A percentile compares a stretch with the other conserved stretches of the same genome.
phyloP scores from a whole-genome alignment of 306 rosid species.

The Malus asiatica region DNA sequence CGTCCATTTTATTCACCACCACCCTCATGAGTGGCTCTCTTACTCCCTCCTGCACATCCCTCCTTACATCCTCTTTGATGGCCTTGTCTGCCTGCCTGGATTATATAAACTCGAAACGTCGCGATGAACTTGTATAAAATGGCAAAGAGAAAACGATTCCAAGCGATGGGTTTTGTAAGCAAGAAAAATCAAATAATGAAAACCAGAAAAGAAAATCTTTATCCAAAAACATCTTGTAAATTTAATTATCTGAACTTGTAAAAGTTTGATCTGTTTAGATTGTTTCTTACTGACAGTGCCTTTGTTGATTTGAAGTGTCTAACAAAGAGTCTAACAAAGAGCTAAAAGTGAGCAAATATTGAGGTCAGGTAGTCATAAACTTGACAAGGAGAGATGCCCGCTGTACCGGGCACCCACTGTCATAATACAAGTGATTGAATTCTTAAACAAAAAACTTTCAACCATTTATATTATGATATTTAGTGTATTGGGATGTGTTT shows the following conservation, averaged over 20 bases:
- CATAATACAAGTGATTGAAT: too few relatives aligned
- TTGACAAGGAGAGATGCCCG: neutral
- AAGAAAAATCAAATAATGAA: slow-evolving; percentile 5
- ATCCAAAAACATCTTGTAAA: neutral
- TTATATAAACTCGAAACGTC: neutral
- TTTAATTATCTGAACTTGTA: neutral
- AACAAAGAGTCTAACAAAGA: too few relatives aligned
- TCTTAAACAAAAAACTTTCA: too few relatives aligned
- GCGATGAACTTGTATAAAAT: neutral
- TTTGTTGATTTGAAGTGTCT: neutral
- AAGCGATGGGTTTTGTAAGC: neutral
- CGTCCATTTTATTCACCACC: neutral
- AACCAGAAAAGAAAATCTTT: neutral
- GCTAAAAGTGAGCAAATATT: neutral
- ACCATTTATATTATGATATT: too few relatives aligned
- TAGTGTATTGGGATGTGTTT: too few relatives aligned
- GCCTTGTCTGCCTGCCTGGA: slow-evolving; percentile 33
- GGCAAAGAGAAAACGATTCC: neutral
- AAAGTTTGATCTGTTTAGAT: neutral
- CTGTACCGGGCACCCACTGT: too few relatives aligned
- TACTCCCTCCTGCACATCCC: slow-evolving; percentile 13
- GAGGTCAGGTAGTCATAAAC: neutral
- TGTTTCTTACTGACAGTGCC: neutral
- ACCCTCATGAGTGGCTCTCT: slow-evolving; percentile 38
- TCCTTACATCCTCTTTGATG: slow-evolving; percentile 40